Conservation (phyloP, 148 eudicot genomes). For the Tetragonia tetragonoides region DNA sequence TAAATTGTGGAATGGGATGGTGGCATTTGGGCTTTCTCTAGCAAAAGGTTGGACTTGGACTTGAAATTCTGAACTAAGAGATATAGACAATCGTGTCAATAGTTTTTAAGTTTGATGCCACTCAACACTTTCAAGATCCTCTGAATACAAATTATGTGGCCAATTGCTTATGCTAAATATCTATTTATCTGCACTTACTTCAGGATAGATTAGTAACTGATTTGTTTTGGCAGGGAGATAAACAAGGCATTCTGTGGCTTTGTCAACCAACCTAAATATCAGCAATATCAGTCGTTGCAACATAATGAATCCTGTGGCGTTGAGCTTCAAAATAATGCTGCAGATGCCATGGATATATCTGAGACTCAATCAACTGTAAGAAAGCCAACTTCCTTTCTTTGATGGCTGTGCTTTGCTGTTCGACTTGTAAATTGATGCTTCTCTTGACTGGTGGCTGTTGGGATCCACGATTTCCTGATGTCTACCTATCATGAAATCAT, state of each 20-base stretch:
- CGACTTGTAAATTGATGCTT: not conserved
- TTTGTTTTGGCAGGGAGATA: slow-evolving; percentile 59
- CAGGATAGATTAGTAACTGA: not conserved
- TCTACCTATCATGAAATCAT: not conserved
- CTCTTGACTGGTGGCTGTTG: not conserved
- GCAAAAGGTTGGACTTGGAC: not conserved
- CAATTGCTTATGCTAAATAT: slow-evolving; percentile 3
- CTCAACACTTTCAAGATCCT: not conserved
- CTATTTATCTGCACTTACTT: not conserved
- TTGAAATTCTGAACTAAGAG: not conserved
- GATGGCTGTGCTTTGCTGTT: slow-evolving; percentile 1
- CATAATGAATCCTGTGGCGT: slow-evolving; percentile 7
- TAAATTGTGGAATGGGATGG: not conserved
- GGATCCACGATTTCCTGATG: not conserved
- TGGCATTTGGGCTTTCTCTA: not conserved
- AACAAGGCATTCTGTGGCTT: slow-evolving; percentile 98
- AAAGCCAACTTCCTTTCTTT: slow-evolving; percentile 9
- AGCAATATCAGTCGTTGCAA: slow-evolving; percentile 36
- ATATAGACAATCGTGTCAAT: not conserved
- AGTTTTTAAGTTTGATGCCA: not conserved
- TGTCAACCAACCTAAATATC: slow-evolving; percentile 41
- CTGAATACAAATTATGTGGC: not conserved
- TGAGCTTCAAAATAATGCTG: slow-evolving; percentile 24
- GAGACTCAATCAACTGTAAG: slow-evolving; percentile 36
- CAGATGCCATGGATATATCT: slow-evolving; percentile 19